These are phyloP conservation scores for Saitozyma podzolica DNA, from an alignment of 768 basidiomycete species.

Conservation along the genomic window DNA sequence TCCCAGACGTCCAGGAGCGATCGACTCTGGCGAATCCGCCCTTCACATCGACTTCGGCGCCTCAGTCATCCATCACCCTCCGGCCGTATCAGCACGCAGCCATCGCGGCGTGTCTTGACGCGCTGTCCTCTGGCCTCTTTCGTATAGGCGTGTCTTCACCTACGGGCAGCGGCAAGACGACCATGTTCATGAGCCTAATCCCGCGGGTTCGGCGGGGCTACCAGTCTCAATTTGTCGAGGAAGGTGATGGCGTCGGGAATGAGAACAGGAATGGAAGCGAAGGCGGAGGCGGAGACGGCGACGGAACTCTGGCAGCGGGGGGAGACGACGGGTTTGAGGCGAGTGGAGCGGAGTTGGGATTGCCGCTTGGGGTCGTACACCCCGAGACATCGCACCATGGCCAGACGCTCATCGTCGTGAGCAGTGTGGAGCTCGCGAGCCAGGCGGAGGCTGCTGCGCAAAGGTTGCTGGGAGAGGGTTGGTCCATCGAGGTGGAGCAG, in stretches of 20 bases:
- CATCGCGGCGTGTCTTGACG: constrained; percentile 71
- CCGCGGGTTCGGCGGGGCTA: constrained; percentile 59
- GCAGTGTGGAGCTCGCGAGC: constrained; percentile 74
- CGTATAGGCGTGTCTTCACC: constrained; percentile 54
- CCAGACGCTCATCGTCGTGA: constrained; percentile 78
- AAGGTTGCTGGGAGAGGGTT: constrained; percentile 63
- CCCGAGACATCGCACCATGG: constrained; percentile 42
- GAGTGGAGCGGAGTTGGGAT: not conserved
- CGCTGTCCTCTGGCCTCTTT: constrained; percentile 66
- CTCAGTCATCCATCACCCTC: constrained; percentile 48
- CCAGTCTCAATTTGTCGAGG: no score
- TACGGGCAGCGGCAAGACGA: constrained; percentile 68
- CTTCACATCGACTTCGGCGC: no score
- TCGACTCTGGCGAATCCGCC: no score
- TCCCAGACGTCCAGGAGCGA: no score
- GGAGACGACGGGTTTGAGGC: no score
- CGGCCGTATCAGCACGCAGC: constrained; percentile 89
- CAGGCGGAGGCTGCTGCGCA: constrained; percentile 77
- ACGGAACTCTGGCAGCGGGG: no score
- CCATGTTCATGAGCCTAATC: constrained; percentile 82
- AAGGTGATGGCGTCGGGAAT: no score
- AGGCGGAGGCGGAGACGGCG: not conserved
- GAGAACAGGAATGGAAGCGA: no score
- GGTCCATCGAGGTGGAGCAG: constrained; percentile 90
- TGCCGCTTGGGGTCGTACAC: not conserved